Percentiles rank a stretch among this genome's conserved stretches.
Conservation (phyloP, 2,329 filamentous ascomycete genomes). For the Curvularia eragrostidis region DNA sequence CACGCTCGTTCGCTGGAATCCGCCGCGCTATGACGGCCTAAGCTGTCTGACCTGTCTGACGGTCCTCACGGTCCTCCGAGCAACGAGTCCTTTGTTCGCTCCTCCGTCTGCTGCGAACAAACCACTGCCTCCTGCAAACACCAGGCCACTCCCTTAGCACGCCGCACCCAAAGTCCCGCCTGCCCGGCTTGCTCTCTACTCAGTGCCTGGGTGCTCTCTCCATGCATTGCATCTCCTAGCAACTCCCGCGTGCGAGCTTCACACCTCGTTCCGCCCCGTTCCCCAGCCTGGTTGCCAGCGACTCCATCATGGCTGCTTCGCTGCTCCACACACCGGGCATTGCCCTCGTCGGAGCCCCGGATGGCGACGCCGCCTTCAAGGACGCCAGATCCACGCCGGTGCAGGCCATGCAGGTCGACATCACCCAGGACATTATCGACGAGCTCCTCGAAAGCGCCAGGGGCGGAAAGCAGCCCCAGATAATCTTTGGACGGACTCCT, state of each 20-base stretch:
- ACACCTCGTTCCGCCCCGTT: conserved; percentile 37
- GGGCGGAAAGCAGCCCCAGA: conserved; percentile 48
- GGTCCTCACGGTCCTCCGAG: conserved; percentile 38
- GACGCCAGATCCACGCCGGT: conserved; percentile 40
- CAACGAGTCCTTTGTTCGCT: conserved; percentile 44
- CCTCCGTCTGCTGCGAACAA: conserved; percentile 35
- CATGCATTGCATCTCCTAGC: conserved; percentile 50
- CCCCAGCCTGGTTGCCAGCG: conserved; percentile 16
- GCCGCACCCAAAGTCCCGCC: conserved; percentile 30
- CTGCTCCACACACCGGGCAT: conserved; percentile 40
- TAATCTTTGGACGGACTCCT: conserved; percentile 50
- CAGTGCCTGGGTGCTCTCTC: conserved; percentile 49
- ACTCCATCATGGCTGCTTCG: conserved; percentile 39
- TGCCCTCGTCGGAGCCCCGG: conserved; percentile 50
- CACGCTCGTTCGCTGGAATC: conserved; percentile 47
- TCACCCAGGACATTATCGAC: conserved; percentile 51
- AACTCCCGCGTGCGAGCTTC: conserved; percentile 45
- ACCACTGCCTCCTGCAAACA: conserved; percentile 34
- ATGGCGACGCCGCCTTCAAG: conserved; percentile 43
- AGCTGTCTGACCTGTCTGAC: conserved; percentile 40
- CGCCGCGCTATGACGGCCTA: conserved; percentile 51
- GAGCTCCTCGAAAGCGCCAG: conserved; percentile 49
- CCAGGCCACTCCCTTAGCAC: conserved; percentile 37
- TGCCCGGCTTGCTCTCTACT: conserved; percentile 37
- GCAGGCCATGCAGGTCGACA: conserved; percentile 53